A percentile compares a stretch with the other conserved stretches of the same genome.
Conservation (phyloP, 139 green algal genomes). For the Astrephomene gubernaculifera region DNA sequence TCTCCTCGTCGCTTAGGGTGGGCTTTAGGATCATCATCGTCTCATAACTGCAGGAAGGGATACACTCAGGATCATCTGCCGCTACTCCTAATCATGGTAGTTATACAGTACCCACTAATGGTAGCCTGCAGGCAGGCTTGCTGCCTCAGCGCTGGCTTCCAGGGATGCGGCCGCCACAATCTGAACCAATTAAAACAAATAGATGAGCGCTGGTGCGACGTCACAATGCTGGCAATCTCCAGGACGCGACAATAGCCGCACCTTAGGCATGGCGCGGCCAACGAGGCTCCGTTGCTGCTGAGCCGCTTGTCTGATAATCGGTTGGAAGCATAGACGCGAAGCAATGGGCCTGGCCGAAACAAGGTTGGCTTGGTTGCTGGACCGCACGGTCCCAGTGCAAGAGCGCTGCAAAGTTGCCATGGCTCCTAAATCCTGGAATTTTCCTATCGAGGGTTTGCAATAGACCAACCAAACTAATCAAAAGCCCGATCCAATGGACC, state of each 20-base stretch:
- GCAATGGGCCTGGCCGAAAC: slow-evolving; percentile 29
- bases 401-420: slow-evolving; percentile 34
- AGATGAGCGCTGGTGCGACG: too few species aligned
- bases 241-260: slow-evolving; percentile 28
- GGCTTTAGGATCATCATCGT: slow-evolving; percentile 91
- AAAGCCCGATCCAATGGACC: too few species aligned
- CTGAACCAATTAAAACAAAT: background rate
- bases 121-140: slow-evolving; percentile 58
- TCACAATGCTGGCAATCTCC: too few species aligned
- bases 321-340: slow-evolving; percentile 27
- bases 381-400: background rate
- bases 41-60: slow-evolving; percentile 78
- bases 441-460: too few species aligned
- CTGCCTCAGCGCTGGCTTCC: background rate
- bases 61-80: too few species aligned
- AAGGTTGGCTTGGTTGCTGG: background rate
- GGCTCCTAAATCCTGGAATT: too few species aligned
- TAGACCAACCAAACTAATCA: too few species aligned
- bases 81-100: too few species aligned
- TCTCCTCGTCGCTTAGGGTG: slow-evolving; percentile 81
- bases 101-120: slow-evolving; percentile 65
- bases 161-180: slow-evolving; percentile 10
- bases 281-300: background rate
- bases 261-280: slow-evolving; percentile 29
- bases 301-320: background rate